Percentiles rank a stretch among this genome's conserved stretches.
These are phyloP conservation scores for Petrea volubilis DNA, from an alignment of 257 asterid species.

Conservation along the genomic window DNA sequence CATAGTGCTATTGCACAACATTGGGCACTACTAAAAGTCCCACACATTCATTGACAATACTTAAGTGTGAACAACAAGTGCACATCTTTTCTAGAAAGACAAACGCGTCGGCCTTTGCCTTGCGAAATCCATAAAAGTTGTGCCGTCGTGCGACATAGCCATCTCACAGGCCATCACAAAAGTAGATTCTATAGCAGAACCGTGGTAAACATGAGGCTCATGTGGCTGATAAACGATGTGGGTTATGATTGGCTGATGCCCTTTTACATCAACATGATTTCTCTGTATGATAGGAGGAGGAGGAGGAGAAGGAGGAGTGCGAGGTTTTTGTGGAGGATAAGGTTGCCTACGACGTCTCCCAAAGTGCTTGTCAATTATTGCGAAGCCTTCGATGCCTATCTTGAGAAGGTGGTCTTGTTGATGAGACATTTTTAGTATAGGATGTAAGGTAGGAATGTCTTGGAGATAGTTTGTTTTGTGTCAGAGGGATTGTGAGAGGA, in stretches of 20 bases:
- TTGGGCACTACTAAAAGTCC: neutral
- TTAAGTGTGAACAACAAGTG: neutral
- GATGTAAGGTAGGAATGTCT: neutral
- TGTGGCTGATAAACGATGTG: slow-evolving; percentile 20
- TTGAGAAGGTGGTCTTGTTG: slow-evolving; percentile 19
- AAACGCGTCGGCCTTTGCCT: slow-evolving; percentile 8
- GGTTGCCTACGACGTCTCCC: slow-evolving; percentile 18
- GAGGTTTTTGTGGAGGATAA: slow-evolving; percentile 5
- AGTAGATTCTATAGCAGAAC: slow-evolving; percentile 16
- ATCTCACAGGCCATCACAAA: slow-evolving; percentile 11
- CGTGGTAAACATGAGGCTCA: slow-evolving; percentile 19
- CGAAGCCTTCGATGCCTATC: slow-evolving; percentile 46
- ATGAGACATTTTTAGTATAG: slow-evolving; percentile 21
- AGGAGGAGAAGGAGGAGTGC: neutral
- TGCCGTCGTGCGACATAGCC: slow-evolving; percentile 22
- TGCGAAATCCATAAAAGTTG: slow-evolving; percentile 14
- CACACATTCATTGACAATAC: neutral
- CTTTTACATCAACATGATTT: neutral
- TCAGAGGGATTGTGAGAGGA: neutral
- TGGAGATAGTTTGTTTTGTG: neutral
- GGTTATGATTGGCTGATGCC: slow-evolving; percentile 12
- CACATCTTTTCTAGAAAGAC: neutral
- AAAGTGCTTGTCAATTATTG: slow-evolving; percentile 26
- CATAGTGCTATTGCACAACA: neutral
- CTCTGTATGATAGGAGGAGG: neutral